Evolutionary conservation across 1,139 yeast species (phyloP), one percentile per base, ranked within the genome.

Genomic region (Lodderomyces theae): DNA sequence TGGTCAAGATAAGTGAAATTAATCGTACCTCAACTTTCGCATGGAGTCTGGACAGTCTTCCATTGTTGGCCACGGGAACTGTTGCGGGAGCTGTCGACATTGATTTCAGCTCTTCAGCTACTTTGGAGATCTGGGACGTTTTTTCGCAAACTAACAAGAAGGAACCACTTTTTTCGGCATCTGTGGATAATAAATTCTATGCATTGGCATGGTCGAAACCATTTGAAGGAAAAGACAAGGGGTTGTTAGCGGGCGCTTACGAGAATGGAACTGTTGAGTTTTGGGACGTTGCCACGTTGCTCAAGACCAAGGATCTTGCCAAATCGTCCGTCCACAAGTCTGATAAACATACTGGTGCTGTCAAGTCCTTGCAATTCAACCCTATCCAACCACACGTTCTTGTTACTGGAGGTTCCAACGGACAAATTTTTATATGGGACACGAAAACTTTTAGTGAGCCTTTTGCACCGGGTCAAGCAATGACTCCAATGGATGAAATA

Each of bases 11-110:
- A 53, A 79, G 80, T 62, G 96, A 89, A 63, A 82, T 88, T 56
- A 74, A 80, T 50, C 77, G 90, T 52, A 87, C 97, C 13, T 89
- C 97, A 37, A 83, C 96, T 28, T 88, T 92, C 65, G 95, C 97
- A 39, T 92, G 97, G 97, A 87, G 96, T 42, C 79, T 74, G 55
- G 87, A 82, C 53, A 66, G 76, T 40, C 69, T 82, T 45, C 95
- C 96, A 19, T 64, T 80, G 44, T 64, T 90, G 52, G 97, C 88
- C 21, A 80, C 96, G 1, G 98, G 96, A 33, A 85, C 97, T 0
- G 87, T 87, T 16, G 92, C 97, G 0, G 97, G 97, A 12, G 95
- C 97, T 12, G 85, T 92, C 52, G 97, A 88, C 57, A 86, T 86
- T 38, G 80, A 85, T 57, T 89, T 90, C 63, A 82, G 90, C 38